Base-by-base conservation (phyloP, 2,329 filamentous ascomycete species). In the Aspergillus fumigatus region DNA sequence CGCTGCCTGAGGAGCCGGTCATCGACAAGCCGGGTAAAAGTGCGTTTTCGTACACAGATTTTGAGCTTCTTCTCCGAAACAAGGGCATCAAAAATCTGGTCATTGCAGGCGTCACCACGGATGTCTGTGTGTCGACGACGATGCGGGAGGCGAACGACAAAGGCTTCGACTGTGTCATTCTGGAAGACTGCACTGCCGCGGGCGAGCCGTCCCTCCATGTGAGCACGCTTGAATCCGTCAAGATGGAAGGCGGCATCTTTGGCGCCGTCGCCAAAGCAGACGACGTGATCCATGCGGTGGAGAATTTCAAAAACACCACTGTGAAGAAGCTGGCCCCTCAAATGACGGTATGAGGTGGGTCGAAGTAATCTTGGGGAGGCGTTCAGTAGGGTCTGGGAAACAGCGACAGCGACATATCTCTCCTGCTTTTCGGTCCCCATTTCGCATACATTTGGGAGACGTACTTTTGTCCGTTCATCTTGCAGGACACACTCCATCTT, bases 81-180 rank as follows among this genome's bases (percentile, higher is more conserved):
- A 80, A 77, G 53, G 79, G 80, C 0, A 69, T 84, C 17, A 78
- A 73, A 61, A 83, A 84, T 62, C 67, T 84, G 53, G 72, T 84
- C 11, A 63, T 84, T 17, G 77, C 75, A 17, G 82, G 82, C 4
- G 80, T 84, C 4, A 84, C 81, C 5, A 83, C 81, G 0, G 81
- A 84, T 66, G 80, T 81, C 11, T 82, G 80, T 61, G 80, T 84
- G 3, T 79, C 77, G 25, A 82, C 75, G 8, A 84, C 81, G 4
- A 80, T 84, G 68, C 73, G 81, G 21, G 81, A 84, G 65, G 82
- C 80, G 10, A 83, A 78, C 58, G 81, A 84, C 69, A 75, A 79
- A 5, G 81, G 80, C 0, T 83, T 80, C 56, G 81, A 84, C 63
- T 81, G 80, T 57, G 63, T 82, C 11, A 62, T 84, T 1, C 63